Evolutionary conservation across 306 rosid species (phyloP).

Genomic region (Trifolium fragiferum): DNA sequence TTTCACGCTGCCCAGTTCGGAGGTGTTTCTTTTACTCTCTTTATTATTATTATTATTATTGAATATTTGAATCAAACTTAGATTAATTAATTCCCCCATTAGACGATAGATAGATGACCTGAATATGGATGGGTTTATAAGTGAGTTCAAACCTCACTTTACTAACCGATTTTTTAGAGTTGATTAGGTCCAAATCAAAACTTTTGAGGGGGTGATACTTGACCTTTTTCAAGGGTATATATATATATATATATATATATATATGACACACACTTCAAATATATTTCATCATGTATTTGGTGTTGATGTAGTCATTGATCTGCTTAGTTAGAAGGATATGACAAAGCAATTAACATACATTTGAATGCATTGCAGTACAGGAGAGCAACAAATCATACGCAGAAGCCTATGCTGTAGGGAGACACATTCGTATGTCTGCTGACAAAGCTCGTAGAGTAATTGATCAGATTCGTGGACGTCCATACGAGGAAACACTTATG

Average conservation of each 20-base stretch:
- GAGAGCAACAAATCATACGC: slow-evolving; percentile 42
- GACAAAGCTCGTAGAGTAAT: slow-evolving; percentile 56
- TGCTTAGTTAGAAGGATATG: slow-evolving; percentile 26
- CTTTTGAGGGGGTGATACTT: too few species aligned
- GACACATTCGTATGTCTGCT: slow-evolving; percentile 54
- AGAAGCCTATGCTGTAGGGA: slow-evolving; percentile 53
- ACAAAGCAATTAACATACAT: slow-evolving; percentile 17
- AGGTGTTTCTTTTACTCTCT: slow-evolving; percentile 27
- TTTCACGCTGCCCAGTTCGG: slow-evolving; percentile 25
- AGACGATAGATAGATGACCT: too few species aligned
- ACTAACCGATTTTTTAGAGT: too few species aligned
- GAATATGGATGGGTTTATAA: too few species aligned
- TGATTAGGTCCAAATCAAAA: too few species aligned
- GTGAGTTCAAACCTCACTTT: too few species aligned
- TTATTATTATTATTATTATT: neutral
- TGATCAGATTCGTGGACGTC: slow-evolving; percentile 51
- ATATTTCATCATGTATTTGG: slow-evolving; percentile 28
- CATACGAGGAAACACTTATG: slow-evolving; percentile 51
- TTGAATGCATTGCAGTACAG: slow-evolving; percentile 51
- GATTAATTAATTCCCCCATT: too few species aligned
- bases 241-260: too few species aligned
- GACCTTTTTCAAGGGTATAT: too few species aligned
- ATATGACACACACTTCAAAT: too few species aligned
- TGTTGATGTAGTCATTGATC: slow-evolving; percentile 17
- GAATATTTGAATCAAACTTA: too few species aligned